These are phyloP conservation scores for Heterobasidion parviporum DNA, from an alignment of 1,284 basidiomycete species.

Conservation along the genomic window DNA sequence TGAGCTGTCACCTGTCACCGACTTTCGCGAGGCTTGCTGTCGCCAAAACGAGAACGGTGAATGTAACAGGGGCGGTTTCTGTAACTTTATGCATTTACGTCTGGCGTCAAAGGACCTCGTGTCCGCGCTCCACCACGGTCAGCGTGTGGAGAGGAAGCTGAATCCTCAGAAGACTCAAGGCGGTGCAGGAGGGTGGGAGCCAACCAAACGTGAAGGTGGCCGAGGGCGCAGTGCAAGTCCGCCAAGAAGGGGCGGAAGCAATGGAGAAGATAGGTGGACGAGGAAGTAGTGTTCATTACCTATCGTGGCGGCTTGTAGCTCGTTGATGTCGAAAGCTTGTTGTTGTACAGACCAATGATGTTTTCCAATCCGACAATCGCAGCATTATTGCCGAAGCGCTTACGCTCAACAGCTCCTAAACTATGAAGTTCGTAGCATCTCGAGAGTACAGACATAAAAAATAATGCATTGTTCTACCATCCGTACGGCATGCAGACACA, in stretches of 20 bases:
- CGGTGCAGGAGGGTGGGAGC: slow-evolving; percentile 78
- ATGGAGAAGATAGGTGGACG: slow-evolving; percentile 67
- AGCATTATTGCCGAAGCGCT: too few species aligned
- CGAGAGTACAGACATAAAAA: too few species aligned
- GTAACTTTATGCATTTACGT: slow-evolving; percentile 98
- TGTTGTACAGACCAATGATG: too few species aligned
- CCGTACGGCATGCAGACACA: too few species aligned
- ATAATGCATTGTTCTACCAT: too few species aligned
- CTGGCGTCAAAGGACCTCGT: slow-evolving; percentile 80
- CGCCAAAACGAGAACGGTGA: slow-evolving; percentile 97
- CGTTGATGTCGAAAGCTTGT: background rate
- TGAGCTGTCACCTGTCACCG: slow-evolving; percentile 97
- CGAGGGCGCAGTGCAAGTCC: slow-evolving; percentile 70
- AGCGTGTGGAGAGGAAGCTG: slow-evolving; percentile 73
- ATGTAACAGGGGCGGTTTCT: slow-evolving; percentile 93
- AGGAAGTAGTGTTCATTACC: slow-evolving; percentile 21
- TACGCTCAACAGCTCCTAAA: too few species aligned
- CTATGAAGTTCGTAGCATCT: too few species aligned
- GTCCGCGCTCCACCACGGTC: slow-evolving; percentile 71
- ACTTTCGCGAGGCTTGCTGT: slow-evolving; percentile 98
- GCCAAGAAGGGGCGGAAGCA: slow-evolving; percentile 44
- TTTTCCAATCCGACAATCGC: too few species aligned
- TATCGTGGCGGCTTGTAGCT: background rate
- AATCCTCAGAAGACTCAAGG: slow-evolving; percentile 54
- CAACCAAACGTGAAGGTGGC: slow-evolving; percentile 54